phyloP scores from a whole-genome alignment of 2,329 filamentous ascomycete genomes.

The Ilyonectria mors-panacis region DNA sequence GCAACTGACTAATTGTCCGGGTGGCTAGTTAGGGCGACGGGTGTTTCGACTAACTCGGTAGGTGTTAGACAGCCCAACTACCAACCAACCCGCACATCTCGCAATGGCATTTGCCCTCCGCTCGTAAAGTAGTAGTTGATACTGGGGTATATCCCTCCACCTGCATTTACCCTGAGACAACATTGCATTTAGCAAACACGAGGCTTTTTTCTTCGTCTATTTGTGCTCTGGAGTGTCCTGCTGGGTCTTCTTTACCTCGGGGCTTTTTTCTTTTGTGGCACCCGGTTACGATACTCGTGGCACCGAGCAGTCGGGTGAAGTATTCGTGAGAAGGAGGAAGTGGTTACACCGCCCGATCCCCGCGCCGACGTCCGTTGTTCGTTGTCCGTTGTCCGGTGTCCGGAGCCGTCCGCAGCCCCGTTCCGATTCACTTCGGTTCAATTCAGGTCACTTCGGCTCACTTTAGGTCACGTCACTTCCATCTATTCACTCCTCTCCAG shows the following conservation, averaged over 20 bases:
- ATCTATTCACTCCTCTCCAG: background rate
- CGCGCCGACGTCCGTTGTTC: background rate
- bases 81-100: background rate
- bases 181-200: no score
- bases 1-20: background rate
- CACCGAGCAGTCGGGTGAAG: no score
- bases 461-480: background rate
- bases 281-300: no score
- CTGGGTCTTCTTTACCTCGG: no score
- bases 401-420: background rate
- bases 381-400: background rate
- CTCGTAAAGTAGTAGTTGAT: background rate
- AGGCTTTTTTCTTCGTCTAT: no score
- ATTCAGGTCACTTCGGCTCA: background rate
- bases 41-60: slow-evolving; percentile 15
- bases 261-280: background rate
- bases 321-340: background rate
- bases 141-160: background rate
- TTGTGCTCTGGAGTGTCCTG: no score
- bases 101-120: background rate
- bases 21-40: background rate
- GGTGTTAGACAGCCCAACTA: slow-evolving; percentile 4
- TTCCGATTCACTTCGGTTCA: no score
- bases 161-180: background rate
- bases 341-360: background rate